Evolutionary conservation across 2,329 filamentous ascomycete genomes (phyloP).

Genomic region (Monosporascus sp.): DNA sequence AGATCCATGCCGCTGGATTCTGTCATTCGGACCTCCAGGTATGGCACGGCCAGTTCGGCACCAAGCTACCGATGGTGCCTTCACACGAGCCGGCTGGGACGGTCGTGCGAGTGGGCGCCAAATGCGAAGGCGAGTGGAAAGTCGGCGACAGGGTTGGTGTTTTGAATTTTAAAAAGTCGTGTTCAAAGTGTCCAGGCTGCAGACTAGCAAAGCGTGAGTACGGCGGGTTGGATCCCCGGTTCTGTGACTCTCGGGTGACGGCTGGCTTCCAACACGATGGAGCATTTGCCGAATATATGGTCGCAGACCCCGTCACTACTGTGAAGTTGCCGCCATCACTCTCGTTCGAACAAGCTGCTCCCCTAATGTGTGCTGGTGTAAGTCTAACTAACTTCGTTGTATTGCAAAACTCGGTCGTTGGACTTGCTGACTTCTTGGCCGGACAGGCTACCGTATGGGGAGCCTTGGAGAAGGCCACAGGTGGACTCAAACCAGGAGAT

Average conservation of each 20-base stretch:
- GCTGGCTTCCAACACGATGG: constrained; percentile 30
- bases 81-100: constrained; percentile 32
- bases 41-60: constrained; percentile 25
- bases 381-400: constrained; percentile 1
- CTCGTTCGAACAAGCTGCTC: constrained; percentile 29
- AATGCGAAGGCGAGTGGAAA: constrained; percentile 15
- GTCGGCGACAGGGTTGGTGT: constrained; percentile 30
- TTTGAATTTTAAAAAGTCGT: constrained; percentile 29
- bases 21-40: constrained; percentile 33
- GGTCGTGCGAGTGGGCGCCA: constrained; percentile 21
- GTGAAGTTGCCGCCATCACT: constrained; percentile 22
- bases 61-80: constrained; percentile 23
- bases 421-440: background rate
- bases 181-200: constrained; percentile 23
- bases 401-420: background rate
- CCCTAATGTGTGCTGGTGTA: constrained; percentile 31
- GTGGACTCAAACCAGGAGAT: constrained; percentile 14
- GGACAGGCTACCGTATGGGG: constrained; percentile 28
- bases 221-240: constrained; percentile 20
- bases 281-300: constrained; percentile 29
- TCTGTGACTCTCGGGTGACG: constrained; percentile 26
- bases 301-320: constrained; percentile 24
- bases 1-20: constrained; percentile 29
- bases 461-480: constrained; percentile 24
- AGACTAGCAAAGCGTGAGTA: constrained; percentile 9